Percentiles rank a stretch among this genome's conserved stretches.
These are phyloP conservation scores for Diplodia intermedia DNA, from an alignment of 2,329 filamentous ascomycete genomes.

Conservation along the genomic window DNA sequence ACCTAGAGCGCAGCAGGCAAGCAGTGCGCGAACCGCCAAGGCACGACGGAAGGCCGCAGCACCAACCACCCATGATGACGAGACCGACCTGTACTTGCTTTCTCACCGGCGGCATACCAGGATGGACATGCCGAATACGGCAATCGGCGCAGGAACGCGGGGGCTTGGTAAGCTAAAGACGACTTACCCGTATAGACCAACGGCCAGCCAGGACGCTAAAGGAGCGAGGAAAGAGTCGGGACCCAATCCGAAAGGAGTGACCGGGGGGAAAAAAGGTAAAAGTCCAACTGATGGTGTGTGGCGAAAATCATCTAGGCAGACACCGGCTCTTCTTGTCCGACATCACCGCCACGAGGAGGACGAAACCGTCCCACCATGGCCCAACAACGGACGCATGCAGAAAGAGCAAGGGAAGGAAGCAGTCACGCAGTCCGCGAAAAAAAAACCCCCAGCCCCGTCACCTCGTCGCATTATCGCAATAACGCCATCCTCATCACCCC, in stretches of 20 bases:
- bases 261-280: not conserved
- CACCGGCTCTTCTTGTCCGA: not conserved
- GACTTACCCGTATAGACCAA: not conserved
- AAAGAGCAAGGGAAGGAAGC: not conserved
- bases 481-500: conserved; percentile 1
- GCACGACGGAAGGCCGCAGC: not conserved
- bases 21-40: conserved; percentile 4
- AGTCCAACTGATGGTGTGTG: not conserved
- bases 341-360: not conserved
- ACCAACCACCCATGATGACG: not conserved
- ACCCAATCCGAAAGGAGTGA: not conserved
- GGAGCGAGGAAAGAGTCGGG: not conserved
- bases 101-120: conserved; percentile 1
- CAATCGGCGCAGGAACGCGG: conserved; percentile 1
- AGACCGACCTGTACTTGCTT: not conserved
- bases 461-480: not conserved
- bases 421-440: no score
- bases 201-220: not conserved
- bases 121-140: not conserved
- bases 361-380: not conserved
- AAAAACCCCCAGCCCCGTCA: no score
- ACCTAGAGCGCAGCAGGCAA: not conserved
- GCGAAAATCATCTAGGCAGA: conserved; percentile 18
- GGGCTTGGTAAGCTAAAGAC: not conserved
- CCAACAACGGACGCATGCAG: not conserved